phyloP scores from a whole-genome alignment of 192 early-diverging fungal species.

The Coemansia sp. region DNA sequence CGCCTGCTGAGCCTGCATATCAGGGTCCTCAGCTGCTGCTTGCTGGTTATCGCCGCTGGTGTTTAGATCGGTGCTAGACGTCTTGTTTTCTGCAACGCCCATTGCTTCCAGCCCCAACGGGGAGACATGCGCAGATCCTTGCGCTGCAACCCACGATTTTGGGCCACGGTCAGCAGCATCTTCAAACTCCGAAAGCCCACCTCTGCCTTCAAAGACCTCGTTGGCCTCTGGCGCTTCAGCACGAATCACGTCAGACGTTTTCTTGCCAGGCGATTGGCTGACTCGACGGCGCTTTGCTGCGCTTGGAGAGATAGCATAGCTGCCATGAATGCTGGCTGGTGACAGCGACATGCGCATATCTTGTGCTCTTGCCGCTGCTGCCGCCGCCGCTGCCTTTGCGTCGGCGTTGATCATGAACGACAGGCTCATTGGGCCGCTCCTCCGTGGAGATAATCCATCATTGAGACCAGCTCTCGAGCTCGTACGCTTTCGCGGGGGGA shows the following conservation, averaged over 20 bases:
- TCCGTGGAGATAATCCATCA: background rate
- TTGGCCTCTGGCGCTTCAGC: background rate
- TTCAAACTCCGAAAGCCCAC: constrained; percentile 7
- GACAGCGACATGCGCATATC: background rate
- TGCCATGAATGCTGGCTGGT: background rate
- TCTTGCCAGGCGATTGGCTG: background rate
- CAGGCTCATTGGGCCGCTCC: constrained; percentile 30
- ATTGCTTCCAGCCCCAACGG: background rate
- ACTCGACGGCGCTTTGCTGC: background rate
- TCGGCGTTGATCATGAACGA: constrained; percentile 41
- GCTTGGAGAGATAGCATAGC: background rate
- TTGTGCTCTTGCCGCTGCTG: background rate
- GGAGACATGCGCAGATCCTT: constrained; percentile 23
- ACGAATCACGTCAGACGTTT: background rate
- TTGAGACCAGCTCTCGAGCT: background rate
- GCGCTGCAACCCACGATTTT: constrained; percentile 30
- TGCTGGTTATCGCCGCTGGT: background rate
- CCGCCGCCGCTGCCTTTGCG: background rate
- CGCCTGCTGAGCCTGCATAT: background rate
- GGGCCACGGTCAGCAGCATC: constrained; percentile 36
- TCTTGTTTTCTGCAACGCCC: background rate
- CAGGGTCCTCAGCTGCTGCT: background rate
- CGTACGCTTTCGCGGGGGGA: constrained; percentile 31
- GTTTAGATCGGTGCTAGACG: background rate
- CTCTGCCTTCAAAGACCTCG: background rate